Evolutionary conservation across 2,329 filamentous ascomycete genomes (phyloP), one percentile per base, ranked within the genome.

Genomic region (Apiospora rasikravindrae): DNA sequence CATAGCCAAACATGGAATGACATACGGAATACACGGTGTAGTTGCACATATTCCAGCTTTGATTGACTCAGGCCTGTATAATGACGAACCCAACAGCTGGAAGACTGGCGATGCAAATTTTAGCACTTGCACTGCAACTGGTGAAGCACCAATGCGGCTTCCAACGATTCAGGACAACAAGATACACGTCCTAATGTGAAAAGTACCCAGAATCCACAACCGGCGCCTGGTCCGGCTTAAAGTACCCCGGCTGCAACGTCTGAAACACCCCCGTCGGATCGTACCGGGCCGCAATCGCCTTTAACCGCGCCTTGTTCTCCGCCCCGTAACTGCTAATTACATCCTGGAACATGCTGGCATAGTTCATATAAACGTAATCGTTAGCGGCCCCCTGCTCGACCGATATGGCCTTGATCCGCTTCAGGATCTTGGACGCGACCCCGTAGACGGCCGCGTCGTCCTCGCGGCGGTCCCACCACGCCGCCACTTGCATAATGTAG

Each of bases 361-460:
- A 68, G 66, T 68, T 68, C 66, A 68, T 68, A 14, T 68, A 68
- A 7, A 68, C 40, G 45, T 75, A 80, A 19, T 76, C 75, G 37
- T 70, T 74, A n/a, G 73, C 42, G 2, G 67, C 22, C 5, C 74
- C 77, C 6, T 68, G 71, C 8, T 69, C 71, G 1, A 69, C 70
- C 47, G 74, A 71, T 33, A 72, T 69, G 4, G 74, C 74, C 24
- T 75, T 71, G 49, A 78, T 71, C 33, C 64, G 73, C 8, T 71
- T 53, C 16, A 79, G 51, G 2, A 77, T 67, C 8, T 70, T 67
- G 2, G 75, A 75, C 16, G 73, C 72, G n/a, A 73, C 73, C 3
- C 68, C 22, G 64, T 76, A 73, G n/a, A 78, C 74, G 26, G 70
- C 67, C 8, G 49, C 70, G 66, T 79, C 77, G 44, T 77, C 74